These are phyloP conservation scores for Venturia asperata DNA, from an alignment of 2,329 filamentous ascomycete species.

Conservation along the genomic window DNA sequence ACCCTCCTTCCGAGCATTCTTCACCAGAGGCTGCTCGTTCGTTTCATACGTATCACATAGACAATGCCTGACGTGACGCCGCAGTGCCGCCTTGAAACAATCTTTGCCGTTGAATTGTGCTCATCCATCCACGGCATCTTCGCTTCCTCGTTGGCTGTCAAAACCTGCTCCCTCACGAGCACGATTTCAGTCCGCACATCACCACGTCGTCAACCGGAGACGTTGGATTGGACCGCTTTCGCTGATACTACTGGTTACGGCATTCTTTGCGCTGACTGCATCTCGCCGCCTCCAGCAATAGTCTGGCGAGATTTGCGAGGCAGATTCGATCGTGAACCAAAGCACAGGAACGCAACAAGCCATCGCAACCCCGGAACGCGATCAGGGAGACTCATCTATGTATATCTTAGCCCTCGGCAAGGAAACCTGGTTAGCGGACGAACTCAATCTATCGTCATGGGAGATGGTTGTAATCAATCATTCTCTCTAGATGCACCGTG, in stretches of 20 bases:
- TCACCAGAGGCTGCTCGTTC: neutral
- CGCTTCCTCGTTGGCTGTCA: neutral
- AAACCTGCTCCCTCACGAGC: neutral
- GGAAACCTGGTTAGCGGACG: neutral
- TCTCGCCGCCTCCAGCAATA: neutral
- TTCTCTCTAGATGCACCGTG: neutral
- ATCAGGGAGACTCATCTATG: neutral
- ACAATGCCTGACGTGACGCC: neutral
- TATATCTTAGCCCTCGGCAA: neutral
- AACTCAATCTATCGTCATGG: neutral
- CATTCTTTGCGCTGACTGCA: neutral
- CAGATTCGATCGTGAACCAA: neutral
- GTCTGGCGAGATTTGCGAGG: neutral
- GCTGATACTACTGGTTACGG: neutral
- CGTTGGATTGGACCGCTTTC: neutral
- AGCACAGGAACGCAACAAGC: neutral
- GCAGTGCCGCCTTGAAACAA: neutral
- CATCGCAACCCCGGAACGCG: neutral
- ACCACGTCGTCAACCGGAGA: neutral
- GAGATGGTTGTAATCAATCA: neutral
- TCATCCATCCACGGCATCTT: neutral
- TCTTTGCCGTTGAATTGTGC: neutral
- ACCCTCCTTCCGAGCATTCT: neutral
- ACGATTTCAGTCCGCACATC: neutral
- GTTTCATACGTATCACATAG: conserved; percentile 14